Conservation (phyloP, 2,329 filamentous ascomycete genomes). For the Penicillium aurantiogriseum region DNA sequence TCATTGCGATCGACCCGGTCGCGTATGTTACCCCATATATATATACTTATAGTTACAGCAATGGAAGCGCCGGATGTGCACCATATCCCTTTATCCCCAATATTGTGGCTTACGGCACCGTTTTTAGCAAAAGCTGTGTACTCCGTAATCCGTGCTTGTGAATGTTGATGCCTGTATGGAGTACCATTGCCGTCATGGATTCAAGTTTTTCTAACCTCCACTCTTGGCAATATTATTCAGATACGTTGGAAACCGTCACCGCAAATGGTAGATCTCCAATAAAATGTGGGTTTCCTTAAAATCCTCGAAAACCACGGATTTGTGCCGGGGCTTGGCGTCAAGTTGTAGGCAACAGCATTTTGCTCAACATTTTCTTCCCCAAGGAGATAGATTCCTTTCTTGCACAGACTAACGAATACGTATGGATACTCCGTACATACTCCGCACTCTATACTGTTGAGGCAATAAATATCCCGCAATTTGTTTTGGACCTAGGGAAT, state of each 20-base stretch:
- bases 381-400: background rate
- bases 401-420: too few relatives aligned
- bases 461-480: background rate
- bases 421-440: too few relatives aligned
- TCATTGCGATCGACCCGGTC: background rate
- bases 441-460: background rate
- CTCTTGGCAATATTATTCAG: slow-evolving; percentile 8
- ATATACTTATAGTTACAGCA: background rate
- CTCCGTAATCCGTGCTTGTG: background rate
- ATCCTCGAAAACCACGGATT: background rate
- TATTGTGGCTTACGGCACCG: background rate
- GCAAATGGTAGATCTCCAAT: background rate
- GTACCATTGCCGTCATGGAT: background rate
- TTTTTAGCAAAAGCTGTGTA: background rate
- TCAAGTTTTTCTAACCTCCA: slow-evolving; percentile 5
- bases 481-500: background rate
- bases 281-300: background rate
- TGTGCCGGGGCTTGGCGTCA: background rate
- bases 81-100: background rate
- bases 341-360: slow-evolving; percentile 23
- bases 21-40: background rate
- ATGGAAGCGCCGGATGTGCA: slow-evolving; percentile 8
- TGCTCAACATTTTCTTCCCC: background rate
- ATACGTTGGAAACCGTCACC: background rate
- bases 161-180: background rate